These are phyloP conservation scores for Boletus edulis DNA, from an alignment of 768 basidiomycete genomes.

Conservation along the genomic window DNA sequence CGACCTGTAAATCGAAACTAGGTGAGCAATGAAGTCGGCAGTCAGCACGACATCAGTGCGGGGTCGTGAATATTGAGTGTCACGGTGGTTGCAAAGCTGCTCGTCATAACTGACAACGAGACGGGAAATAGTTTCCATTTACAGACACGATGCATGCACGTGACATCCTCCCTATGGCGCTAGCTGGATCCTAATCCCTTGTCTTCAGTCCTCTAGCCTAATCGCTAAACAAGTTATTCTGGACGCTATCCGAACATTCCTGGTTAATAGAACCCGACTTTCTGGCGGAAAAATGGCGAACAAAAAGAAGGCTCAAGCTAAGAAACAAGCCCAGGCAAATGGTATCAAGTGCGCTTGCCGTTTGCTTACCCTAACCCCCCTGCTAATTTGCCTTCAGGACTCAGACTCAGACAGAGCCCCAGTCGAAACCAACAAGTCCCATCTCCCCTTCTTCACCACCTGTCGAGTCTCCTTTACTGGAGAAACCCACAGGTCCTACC, in stretches of 20 bases:
- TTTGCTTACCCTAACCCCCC: neutral
- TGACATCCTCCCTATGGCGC: constrained; percentile 2
- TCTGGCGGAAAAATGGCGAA: constrained; percentile 25
- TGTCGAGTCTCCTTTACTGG: constrained; percentile 5
- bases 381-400: constrained; percentile 17
- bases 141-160: neutral
- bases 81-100: neutral
- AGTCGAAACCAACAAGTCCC: constrained; percentile 14
- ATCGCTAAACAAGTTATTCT: constrained; percentile 1
- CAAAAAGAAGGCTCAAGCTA: constrained; percentile 30
- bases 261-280: neutral
- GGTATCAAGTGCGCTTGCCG: constrained; percentile 18
- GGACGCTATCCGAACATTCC: constrained; percentile 4
- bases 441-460: constrained; percentile 17
- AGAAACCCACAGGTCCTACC: constrained; percentile 34
- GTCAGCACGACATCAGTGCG: neutral
- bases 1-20: neutral
- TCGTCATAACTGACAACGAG: neutral
- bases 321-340: constrained; percentile 29
- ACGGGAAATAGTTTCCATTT: constrained; percentile 16
- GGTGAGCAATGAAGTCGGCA: neutral
- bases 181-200: neutral
- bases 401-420: constrained; percentile 6
- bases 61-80: constrained; percentile 2
- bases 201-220: neutral